Base-by-base conservation (phyloP, 495 filamentous ascomycete species). In the Chaetomium tenue region DNA sequence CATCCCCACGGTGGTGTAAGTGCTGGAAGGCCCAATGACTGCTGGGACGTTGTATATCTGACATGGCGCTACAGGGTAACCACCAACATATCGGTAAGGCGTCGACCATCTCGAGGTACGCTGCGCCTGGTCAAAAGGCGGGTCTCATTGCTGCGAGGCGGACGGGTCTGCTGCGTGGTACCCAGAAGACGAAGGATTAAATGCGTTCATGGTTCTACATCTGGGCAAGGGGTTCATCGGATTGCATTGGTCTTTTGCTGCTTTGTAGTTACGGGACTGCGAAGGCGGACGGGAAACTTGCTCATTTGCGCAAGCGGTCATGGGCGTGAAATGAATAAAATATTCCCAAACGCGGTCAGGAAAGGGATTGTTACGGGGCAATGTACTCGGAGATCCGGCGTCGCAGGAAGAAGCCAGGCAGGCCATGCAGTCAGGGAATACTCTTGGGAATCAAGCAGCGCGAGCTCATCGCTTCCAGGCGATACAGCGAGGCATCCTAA, bases 31-130 rank as follows among this genome's bases (percentile, higher is more conserved):
- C 18, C 26, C 44, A 39, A 30, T 18, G 22, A 37, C 3, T 46
- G 16, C 25, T 48, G 59, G 51, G 23, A 60, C 50, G 46, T 50
- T 47, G 33, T 12, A 54, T 58, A 64, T 63, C 79, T 82, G 70
- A 82, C 76, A 72, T 57, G 26, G 12, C 54, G 50, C 64, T 48
- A 69, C 72, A 82, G 93, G 94, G 94, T 96, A 99, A 99, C 86
- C 94, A 99, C 84, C 94, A 99, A 86, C 94, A 99, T 84, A 99
- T 99, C 76, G 94, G 94, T 89, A 98, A 98, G 85, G 95, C 94
- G 66, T 98, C 95, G 46, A 99, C 94, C 70, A 99, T 99, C 83
- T 96, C 91, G 69, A 89, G 94, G 78, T 96, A 93, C 83, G 94
- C 94, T 67, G 89, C 88, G 77, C 90, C 91, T 80, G 94, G 94